These are phyloP conservation scores for Blastomyces parvus DNA, from an alignment of 2,329 filamentous ascomycete species.

Conservation along the genomic window DNA sequence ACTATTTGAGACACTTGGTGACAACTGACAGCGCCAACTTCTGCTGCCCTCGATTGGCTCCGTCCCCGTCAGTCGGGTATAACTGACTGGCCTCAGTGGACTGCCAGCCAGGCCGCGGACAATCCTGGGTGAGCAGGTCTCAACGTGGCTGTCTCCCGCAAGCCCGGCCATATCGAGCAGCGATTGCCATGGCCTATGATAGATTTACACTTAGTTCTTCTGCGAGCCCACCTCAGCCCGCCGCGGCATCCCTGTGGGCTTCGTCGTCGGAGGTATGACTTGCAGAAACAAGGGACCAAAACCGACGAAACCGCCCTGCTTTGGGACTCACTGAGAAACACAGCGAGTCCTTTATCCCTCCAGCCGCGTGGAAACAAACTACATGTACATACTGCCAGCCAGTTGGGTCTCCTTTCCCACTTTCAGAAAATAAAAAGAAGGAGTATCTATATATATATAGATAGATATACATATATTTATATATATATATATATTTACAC, in stretches of 20 bases:
- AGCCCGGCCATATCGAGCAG: neutral
- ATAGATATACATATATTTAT: neutral
- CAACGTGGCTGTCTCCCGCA: constrained; percentile 10
- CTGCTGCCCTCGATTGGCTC: neutral
- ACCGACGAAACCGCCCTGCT: constrained; percentile 5
- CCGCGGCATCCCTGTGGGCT: constrained; percentile 1
- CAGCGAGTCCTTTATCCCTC: neutral
- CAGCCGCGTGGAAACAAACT: constrained; percentile 1
- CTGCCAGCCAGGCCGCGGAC: neutral
- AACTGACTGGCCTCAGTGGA: no score
- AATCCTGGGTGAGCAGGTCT: neutral
- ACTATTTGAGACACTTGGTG: constrained; percentile 5
- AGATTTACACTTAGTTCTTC: constrained; percentile 4
- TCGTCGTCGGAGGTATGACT: constrained; percentile 2
- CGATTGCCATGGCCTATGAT: constrained; percentile 2
- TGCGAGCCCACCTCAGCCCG: constrained; percentile 6
- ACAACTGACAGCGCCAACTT: constrained; percentile 2
- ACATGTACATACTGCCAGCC: no score
- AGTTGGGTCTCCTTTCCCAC: neutral
- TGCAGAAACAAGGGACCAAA: constrained; percentile 4
- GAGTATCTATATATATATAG: neutral
- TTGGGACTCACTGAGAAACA: constrained; percentile 3
- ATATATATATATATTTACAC: neutral
- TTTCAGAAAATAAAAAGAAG: neutral
- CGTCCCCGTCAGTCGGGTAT: neutral